A percentile compares a stretch with the other conserved stretches of the same genome.
phyloP scores from a whole-genome alignment of 176 grass and related monocot genomes.

The Juncus inflexus region DNA sequence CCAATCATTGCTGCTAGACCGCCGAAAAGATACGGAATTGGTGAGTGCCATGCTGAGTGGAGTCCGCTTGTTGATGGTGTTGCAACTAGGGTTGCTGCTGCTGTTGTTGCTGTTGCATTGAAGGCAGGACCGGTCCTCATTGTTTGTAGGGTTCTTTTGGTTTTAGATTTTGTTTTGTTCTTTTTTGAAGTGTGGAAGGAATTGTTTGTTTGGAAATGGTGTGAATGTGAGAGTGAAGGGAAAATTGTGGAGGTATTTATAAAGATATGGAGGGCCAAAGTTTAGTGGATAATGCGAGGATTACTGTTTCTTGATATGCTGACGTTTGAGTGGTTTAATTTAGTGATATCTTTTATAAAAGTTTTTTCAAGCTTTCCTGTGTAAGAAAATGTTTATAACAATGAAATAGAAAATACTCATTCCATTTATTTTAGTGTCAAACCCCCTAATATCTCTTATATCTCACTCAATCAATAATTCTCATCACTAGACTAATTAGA shows the following conservation, averaged over 20 bases:
- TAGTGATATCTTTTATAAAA: too few species aligned
- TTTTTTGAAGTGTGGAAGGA: conserved; percentile 14
- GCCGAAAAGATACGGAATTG: conserved; percentile 93
- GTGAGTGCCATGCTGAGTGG: conserved; percentile 86
- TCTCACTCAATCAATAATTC: too few species aligned
- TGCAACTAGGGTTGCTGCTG: conserved; percentile 13
- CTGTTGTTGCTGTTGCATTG: conserved; percentile 45
- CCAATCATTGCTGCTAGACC: conserved; percentile 86
- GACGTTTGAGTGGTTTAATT: conserved; percentile 25
- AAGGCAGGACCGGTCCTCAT: conserved; percentile 78
- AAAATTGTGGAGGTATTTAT: conserved; percentile 47
- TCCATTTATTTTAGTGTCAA: too few species aligned
- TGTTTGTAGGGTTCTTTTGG: conserved; percentile 15
- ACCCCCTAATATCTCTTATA: too few species aligned
- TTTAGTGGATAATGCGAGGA: conserved; percentile 26
- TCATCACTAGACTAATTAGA: background rate
- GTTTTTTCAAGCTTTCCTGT: too few species aligned
- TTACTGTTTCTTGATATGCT: conserved; percentile 10
- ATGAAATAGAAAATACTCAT: too few species aligned
- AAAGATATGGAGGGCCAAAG: conserved; percentile 23
- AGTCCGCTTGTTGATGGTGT: conserved; percentile 20
- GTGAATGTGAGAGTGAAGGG: conserved; percentile 18
- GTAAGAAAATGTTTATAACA: too few species aligned
- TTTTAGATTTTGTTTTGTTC: background rate
- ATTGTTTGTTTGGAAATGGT: conserved; percentile 12